phyloP scores from a whole-genome alignment of 192 early-diverging fungal genomes.

The Podila epicladia region DNA sequence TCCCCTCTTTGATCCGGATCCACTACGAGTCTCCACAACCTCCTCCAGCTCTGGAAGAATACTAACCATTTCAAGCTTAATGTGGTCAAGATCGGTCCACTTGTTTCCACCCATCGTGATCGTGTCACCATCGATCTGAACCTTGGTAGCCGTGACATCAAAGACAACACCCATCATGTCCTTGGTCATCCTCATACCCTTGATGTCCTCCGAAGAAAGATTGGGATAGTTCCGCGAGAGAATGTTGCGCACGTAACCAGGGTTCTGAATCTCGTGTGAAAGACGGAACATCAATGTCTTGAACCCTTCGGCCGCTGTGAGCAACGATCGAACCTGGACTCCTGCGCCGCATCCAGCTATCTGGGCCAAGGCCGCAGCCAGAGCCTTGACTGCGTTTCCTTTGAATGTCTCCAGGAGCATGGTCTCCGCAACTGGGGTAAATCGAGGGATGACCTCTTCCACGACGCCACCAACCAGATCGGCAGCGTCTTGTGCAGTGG shows the following conservation, averaged over 20 bases:
- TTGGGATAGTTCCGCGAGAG: constrained; percentile 75
- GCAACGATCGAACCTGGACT: constrained; percentile 81
- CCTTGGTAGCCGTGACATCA: constrained; percentile 78
- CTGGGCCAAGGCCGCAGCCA: constrained; percentile 88
- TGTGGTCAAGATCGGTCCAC: constrained; percentile 74
- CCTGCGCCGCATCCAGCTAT: constrained; percentile 89
- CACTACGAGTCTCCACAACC: constrained; percentile 52
- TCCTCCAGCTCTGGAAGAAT: constrained; percentile 87
- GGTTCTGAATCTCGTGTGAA: constrained; percentile 75
- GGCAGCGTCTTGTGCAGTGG: constrained; percentile 81
- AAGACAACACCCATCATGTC: constrained; percentile 87
- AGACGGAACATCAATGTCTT: constrained; percentile 83
- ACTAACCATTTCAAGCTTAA: constrained; percentile 74
- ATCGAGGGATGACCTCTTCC: constrained; percentile 81
- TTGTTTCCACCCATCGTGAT: constrained; percentile 69
- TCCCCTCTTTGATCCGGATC: constrained; percentile 39
- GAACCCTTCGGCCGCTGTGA: constrained; percentile 84
- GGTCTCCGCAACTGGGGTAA: constrained; percentile 75
- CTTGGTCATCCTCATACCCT: constrained; percentile 84
- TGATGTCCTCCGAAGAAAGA: constrained; percentile 78
- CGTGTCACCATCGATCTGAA: constrained; percentile 67
- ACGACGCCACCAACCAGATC: constrained; percentile 75
- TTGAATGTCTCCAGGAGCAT: constrained; percentile 72
- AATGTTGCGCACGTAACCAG: constrained; percentile 86
- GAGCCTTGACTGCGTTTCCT: constrained; percentile 79